A percentile compares a stretch with the other conserved stretches of the same genome.
These are phyloP conservation scores for Cryptococcus hybrid DNA, from an alignment of 1,284 basidiomycete genomes.

Conservation along the genomic window DNA sequence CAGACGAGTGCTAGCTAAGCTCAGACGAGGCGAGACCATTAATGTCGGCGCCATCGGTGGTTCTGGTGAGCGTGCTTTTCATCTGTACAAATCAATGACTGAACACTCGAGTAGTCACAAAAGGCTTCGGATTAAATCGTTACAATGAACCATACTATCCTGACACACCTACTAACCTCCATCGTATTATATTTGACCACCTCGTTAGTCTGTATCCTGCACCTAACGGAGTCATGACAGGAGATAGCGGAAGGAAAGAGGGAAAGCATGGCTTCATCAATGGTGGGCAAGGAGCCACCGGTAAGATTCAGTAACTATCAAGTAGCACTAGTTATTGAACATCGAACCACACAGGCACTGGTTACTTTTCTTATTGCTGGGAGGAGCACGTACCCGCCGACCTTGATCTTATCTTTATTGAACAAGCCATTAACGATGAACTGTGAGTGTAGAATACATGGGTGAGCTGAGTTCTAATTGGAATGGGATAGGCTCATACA, in stretches of 20 bases:
- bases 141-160: slow-evolving; percentile 15
- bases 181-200: slow-evolving; percentile 36
- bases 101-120: slow-evolving; percentile 8
- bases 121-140: slow-evolving; percentile 29
- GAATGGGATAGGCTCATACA: slow-evolving; percentile 8
- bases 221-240: slow-evolving; percentile 7
- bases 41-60: slow-evolving; percentile 28
- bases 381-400: slow-evolving; percentile 34
- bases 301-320: slow-evolving; percentile 6
- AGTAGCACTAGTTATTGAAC: background rate
- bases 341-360: slow-evolving; percentile 16
- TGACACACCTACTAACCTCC: slow-evolving; percentile 28
- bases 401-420: slow-evolving; percentile 36
- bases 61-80: slow-evolving; percentile 10
- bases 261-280: slow-evolving; percentile 30
- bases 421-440: slow-evolving; percentile 42
- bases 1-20: slow-evolving; percentile 24
- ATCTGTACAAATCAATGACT: too few species aligned
- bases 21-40: slow-evolving; percentile 24
- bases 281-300: slow-evolving; percentile 38
- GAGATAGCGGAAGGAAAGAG: slow-evolving; percentile 9
- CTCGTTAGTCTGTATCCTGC: slow-evolving; percentile 35
- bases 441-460: slow-evolving; percentile 11
- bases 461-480: background rate
- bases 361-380: slow-evolving; percentile 37